Evolutionary conservation across 1,284 basidiomycete species (phyloP), one percentile per base, ranked within the genome.

Genomic region (Cryptococcus deneoformans): DNA sequence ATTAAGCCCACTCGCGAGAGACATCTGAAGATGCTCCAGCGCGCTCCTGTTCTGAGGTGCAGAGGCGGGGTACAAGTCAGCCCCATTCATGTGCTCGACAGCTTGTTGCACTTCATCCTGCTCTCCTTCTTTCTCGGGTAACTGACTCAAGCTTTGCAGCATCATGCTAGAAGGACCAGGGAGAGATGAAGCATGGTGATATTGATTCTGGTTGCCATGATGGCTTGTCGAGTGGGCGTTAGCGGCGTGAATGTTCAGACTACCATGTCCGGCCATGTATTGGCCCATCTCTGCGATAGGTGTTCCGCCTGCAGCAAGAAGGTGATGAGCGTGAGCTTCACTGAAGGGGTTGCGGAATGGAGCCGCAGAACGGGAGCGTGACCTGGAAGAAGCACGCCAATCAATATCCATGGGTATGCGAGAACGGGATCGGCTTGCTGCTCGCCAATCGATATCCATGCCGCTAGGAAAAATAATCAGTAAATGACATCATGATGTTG

Each of bases 351-450:
- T 59, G n/a, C 50, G 54, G 57, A 59, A 62, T 1, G 80, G 52
- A 87, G 86, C 54, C 83, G 82, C 62, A 0, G 77, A 76, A 14
- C 79, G 70, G 9, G 79, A 75, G 3, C 79, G 66, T 0, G 79
- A 80, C 5, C 79, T 67, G 1, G 79, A 80, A 5, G 72, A 70
- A 0, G 72, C 79, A 36, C 80, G 72, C 80, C 80, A 81, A 52
- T 81, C 80, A 69, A 81, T 80, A 53, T 81, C 80, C 74, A 81
- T 80, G 1, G 90, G 88, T 69, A 90, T 87, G 34, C 94, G 87
- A 24, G 95, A 97, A 61, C 93, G 85, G 12, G 93, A 96, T 59
- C 93, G 85, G 71, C 90, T 93, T 70, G 91, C 86, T 16, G 89
- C 88, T 46, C 92, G 85, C 92, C 94, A 97, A 73, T 98, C 95